Percentiles rank a stretch among this genome's conserved stretches.
Evolutionary conservation across 192 early-diverging fungal genomes (phyloP).

Genomic region (Coemansia sp.): DNA sequence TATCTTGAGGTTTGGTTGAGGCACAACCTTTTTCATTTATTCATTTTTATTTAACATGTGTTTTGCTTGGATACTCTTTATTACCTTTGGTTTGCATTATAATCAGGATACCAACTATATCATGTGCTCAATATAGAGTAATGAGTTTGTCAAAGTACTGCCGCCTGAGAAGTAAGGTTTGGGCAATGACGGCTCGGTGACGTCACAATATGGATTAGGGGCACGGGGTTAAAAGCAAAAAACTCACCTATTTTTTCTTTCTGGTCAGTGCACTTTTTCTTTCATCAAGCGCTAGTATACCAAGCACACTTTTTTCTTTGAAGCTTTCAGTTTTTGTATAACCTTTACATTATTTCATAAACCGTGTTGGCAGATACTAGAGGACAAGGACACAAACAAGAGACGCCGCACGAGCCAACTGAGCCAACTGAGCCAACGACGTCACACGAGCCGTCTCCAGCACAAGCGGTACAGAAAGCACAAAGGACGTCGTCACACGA

Average conservation of each 20-base stretch:
- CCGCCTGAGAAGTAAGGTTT: neutral
- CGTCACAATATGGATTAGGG: neutral
- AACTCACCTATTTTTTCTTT: neutral
- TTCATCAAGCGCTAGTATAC: neutral
- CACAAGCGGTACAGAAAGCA: neutral
- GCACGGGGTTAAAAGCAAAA: neutral
- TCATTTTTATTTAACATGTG: no score
- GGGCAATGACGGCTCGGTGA: neutral
- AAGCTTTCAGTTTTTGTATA: no score
- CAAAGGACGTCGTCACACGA: conserved; percentile 10
- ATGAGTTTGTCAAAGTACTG: no score
- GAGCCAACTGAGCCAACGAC: neutral
- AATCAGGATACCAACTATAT: no score
- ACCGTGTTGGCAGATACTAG: conserved; percentile 26
- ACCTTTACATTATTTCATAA: neutral
- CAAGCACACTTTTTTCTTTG: neutral
- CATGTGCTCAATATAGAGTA: no score
- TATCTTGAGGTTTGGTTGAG: no score
- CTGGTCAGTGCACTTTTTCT: neutral
- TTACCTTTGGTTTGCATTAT: no score
- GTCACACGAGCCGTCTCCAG: conserved; percentile 43
- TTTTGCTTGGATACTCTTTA: no score
- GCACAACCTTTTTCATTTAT: no score
- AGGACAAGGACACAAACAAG: conserved; percentile 20
- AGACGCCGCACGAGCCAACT: conserved; percentile 16